These are phyloP conservation scores for Starmerella stellata DNA, from an alignment of 805 yeast species.

Conservation along the genomic window DNA sequence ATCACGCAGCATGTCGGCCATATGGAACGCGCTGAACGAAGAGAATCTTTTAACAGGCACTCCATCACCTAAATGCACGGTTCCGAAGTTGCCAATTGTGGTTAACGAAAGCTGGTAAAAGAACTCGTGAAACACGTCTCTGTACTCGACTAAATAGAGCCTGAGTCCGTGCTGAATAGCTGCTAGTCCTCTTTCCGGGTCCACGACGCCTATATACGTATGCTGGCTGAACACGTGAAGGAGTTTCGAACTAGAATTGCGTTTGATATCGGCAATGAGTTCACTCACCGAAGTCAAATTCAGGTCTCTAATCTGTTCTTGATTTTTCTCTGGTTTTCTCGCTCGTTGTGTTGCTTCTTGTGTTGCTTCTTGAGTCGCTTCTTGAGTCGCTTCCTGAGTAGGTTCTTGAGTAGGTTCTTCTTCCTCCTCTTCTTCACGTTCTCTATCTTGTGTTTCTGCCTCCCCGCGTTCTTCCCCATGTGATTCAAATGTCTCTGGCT, in stretches of 20 bases:
- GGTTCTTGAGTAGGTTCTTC: neutral
- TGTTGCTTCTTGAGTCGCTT: too few relatives aligned
- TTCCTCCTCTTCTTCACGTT: neutral
- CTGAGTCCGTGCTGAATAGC: constrained; percentile 75
- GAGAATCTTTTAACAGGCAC: constrained; percentile 12
- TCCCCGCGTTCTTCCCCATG: neutral
- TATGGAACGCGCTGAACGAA: constrained; percentile 23
- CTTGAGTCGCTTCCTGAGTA: neutral
- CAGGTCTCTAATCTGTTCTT: constrained; percentile 2
- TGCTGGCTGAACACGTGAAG: constrained; percentile 53
- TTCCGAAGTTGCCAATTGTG: constrained; percentile 71
- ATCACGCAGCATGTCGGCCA: constrained; percentile 65
- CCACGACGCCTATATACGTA: constrained; percentile 69
- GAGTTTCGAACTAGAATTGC: constrained; percentile 31
- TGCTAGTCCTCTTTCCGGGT: constrained; percentile 45
- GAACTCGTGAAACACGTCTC: constrained; percentile 43
- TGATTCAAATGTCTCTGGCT: neutral
- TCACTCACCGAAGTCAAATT: constrained; percentile 27
- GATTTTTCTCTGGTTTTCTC: too few relatives aligned
- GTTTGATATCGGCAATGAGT: constrained; percentile 36
- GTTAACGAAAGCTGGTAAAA: constrained; percentile 67
- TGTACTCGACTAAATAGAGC: constrained; percentile 65
- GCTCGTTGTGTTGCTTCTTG: too few relatives aligned
- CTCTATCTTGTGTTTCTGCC: too few relatives aligned
- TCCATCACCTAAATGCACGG: constrained; percentile 26